phyloP scores from a whole-genome alignment of 2,329 filamentous ascomycete genomes.

The Neofusicoccum laricinum region DNA sequence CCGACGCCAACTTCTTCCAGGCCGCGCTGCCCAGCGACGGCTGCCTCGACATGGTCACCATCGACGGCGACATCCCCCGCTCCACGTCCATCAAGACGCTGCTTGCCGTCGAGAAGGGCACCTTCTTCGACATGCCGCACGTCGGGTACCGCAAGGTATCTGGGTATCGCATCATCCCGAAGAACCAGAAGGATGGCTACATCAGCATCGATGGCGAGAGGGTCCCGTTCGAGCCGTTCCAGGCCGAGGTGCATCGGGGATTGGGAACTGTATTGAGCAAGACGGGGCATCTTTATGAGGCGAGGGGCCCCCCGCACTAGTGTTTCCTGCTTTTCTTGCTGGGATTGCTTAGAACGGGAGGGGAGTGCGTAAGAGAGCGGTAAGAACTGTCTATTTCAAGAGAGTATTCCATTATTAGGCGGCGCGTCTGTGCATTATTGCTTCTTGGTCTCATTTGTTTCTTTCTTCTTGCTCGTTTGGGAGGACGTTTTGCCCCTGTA shows the following conservation, averaged over 20 bases:
- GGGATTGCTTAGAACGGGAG: too few relatives aligned
- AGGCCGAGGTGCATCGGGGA: slow-evolving; percentile 81
- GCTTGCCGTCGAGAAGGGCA: slow-evolving; percentile 66
- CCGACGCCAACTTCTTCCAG: slow-evolving; percentile 83
- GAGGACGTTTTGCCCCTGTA: neutral
- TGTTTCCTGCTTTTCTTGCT: neutral
- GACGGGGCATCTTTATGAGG: slow-evolving; percentile 68
- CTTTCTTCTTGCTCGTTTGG: neutral
- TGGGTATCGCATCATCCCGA: slow-evolving; percentile 83
- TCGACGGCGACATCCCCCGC: slow-evolving; percentile 71
- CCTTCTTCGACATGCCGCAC: slow-evolving; percentile 75
- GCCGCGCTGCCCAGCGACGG: slow-evolving; percentile 81
- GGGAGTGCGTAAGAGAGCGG: neutral
- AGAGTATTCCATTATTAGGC: neutral
- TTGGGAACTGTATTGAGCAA: slow-evolving; percentile 83
- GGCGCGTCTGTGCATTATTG: too few relatives aligned
- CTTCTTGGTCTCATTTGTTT: neutral
- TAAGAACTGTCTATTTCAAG: neutral
- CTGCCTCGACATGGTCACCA: slow-evolving; percentile 76
- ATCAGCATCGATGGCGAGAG: slow-evolving; percentile 94
- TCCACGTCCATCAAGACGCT: slow-evolving; percentile 67
- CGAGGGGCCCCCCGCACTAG: slow-evolving; percentile 24
- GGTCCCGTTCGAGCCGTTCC: slow-evolving; percentile 83
- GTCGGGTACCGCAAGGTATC: slow-evolving; percentile 80
- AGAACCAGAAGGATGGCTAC: slow-evolving; percentile 67